Base-by-base conservation (phyloP, 192 early-diverging fungal species). In the Podochytrium sp. region DNA sequence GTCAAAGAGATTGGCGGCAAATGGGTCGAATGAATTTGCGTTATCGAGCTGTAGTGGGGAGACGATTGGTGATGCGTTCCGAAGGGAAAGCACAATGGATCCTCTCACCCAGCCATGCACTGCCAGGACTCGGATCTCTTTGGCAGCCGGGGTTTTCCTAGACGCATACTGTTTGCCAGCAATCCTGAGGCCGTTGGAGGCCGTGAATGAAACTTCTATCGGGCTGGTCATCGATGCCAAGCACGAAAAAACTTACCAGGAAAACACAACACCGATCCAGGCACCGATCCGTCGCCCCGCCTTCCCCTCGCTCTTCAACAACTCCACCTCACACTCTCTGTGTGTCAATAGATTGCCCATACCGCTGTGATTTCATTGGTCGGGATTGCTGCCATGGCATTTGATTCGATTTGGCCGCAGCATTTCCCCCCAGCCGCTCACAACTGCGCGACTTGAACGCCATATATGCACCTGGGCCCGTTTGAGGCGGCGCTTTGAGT, bases 21-120 rank as follows among this genome's bases (percentile, higher is more conserved):
- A 25, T 2, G 38, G 2, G 27, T 71, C 65, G 49, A 71, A 81
- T 23, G 53, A 63, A 35, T 58, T 53, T 2, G 80, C 76, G 57
- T 81, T 81, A 55, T 81, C 79, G 34, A 81, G 57, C 76, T 63
- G 64, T 73, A 43, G 23, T 5, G 6, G 52, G 18, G 18, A 18
- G 63, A 27, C 14, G 7, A 34, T 65, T 43, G 63, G 4, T 43
- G 37, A 43, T 38, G 38, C 12, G 7, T 27, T 23, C 25, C 10
- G 14, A 23, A 5, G 16, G 27, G 14, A 40, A 65, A 6, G 2
- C n/a, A 39, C 3, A 27, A 35, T 40, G 27, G 43, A 7, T 20
- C 43, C 32, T 18, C 63, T 43, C 27, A 65, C 63, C 66, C 66
- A 68, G 51, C 66, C 66, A 55, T 68, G 66, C 4, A 68, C 51